Conservation (phyloP, 2,329 filamentous ascomycete species). For the Coniochaeta sp. region DNA sequence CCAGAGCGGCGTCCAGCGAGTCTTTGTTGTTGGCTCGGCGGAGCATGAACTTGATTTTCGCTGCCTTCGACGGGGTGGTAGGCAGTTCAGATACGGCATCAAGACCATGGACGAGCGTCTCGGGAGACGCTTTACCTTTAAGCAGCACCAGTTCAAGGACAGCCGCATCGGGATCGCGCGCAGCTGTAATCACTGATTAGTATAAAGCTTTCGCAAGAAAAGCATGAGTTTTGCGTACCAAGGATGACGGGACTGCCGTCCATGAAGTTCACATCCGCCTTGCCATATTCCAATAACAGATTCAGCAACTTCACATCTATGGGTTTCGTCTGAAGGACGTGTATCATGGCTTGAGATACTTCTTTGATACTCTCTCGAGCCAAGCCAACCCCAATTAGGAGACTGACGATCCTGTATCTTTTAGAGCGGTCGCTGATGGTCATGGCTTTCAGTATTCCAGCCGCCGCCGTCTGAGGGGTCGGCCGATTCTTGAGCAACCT, state of each 20-base stretch:
- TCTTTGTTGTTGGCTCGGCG: slow-evolving; percentile 32
- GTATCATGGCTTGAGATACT: slow-evolving; percentile 32
- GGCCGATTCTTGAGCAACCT: slow-evolving; percentile 36
- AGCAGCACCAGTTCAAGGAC: slow-evolving; percentile 39
- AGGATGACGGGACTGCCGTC: slow-evolving; percentile 33
- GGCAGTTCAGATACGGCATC: slow-evolving; percentile 33
- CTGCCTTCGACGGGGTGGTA: slow-evolving; percentile 35
- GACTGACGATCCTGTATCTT: slow-evolving; percentile 37
- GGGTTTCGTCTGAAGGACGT: slow-evolving; percentile 33
- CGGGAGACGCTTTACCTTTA: slow-evolving; percentile 33
- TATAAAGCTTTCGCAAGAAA: not conserved
- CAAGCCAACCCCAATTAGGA: slow-evolving; percentile 38
- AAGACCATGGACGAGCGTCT: slow-evolving; percentile 35
- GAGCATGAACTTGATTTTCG: slow-evolving; percentile 42
- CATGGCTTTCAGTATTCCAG: slow-evolving; percentile 39
- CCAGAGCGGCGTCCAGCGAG: slow-evolving; percentile 35
- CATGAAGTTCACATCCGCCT: slow-evolving; percentile 44
- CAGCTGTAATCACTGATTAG: slow-evolving; percentile 20
- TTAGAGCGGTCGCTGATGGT: slow-evolving; percentile 30
- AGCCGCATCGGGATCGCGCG: slow-evolving; percentile 34
- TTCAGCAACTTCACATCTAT: slow-evolving; percentile 42
- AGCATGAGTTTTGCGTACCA: slow-evolving; percentile 16
- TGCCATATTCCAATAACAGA: slow-evolving; percentile 41
- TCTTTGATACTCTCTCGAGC: slow-evolving; percentile 23
- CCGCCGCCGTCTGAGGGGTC: slow-evolving; percentile 36